Base-by-base conservation (phyloP, 805 yeast genomes). In the Saccharomyces paradoxus region DNA sequence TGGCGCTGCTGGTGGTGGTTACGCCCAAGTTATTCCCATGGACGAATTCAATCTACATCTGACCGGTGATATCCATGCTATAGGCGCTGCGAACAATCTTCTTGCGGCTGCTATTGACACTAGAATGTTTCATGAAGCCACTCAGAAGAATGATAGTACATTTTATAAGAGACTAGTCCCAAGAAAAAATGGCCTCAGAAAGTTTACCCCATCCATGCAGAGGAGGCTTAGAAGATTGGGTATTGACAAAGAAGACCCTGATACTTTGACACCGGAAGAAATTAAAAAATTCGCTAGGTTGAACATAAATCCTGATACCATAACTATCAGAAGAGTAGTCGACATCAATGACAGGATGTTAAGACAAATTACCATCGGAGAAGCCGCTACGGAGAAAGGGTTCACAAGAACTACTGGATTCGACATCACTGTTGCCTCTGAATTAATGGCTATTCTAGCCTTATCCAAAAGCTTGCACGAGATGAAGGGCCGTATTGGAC, bases 1-100 rank as follows among this genome's bases (percentile, higher is more conserved):
- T 67, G 98, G 98, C 72, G 99, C 99, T 55, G 98, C 98, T 21
- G 99, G 99, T 64, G 99, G 98, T 69, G 98, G 98, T 50, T 92
- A 90, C 72, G 81, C 98, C 1, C 98, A 92, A 74, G 98, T 92
- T 49, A 91, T 92, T 63, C 98, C 98, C 52, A 92, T 92, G 97
- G 99, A 92, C 72, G 97, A 92, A 74, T 92, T 92, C 78, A 92
- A 94, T 76, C 82, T 94, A 88, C 98, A 92, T 71, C 78, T 92
- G 61, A 92, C 98, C 51, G 98, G 98, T 69, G 99, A 92, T 71
- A 92, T 92, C 61, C 98, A 92, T 73, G 98, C 98, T 49, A 90
- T 92, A 57, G 83, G 90, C 51, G 90, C 90, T 56, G 98, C 98
- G 37, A 91, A 89, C 63, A 92, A 92, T 76, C 77, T 92, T 66